These are phyloP conservation scores for Phylloboletellus chloephorus DNA, from an alignment of 1,284 basidiomycete genomes.

Conservation along the genomic window DNA sequence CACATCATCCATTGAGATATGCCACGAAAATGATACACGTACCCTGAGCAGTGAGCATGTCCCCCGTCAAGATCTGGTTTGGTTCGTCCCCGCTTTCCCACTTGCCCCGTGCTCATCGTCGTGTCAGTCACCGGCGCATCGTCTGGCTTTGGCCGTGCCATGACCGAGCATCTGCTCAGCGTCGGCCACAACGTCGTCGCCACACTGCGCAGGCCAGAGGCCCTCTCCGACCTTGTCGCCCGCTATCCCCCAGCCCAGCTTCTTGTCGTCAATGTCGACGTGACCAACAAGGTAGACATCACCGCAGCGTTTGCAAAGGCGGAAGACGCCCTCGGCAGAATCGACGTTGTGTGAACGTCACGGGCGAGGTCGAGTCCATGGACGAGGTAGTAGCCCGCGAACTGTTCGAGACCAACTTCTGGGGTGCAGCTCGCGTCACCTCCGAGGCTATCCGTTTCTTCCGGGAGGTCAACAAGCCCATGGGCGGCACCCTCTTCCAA, in stretches of 20 bases:
- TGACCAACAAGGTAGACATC: slow-evolving; percentile 29
- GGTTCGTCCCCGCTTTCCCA: slow-evolving; percentile 5
- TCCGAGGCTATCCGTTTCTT: slow-evolving; percentile 32
- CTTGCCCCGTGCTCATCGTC: neutral
- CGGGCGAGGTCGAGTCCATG: slow-evolving; percentile 20
- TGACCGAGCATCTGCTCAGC: slow-evolving; percentile 26
- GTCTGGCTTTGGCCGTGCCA: slow-evolving; percentile 26
- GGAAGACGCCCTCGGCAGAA: slow-evolving; percentile 33
- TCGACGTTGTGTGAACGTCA: slow-evolving; percentile 36
- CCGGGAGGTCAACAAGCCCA: slow-evolving; percentile 35
- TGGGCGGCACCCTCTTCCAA: slow-evolving; percentile 33
- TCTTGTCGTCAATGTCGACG: slow-evolving; percentile 38
- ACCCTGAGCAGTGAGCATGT: too few species aligned
- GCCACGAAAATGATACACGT: too few species aligned
- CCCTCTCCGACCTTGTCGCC: slow-evolving; percentile 26
- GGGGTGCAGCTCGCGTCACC: slow-evolving; percentile 30
- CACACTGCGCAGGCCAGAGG: slow-evolving; percentile 29
- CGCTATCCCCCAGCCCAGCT: slow-evolving; percentile 30
- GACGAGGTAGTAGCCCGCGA: slow-evolving; percentile 25
- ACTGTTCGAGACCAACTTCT: slow-evolving; percentile 36
- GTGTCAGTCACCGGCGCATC: slow-evolving; percentile 25
- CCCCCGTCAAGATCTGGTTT: slow-evolving; percentile 20
- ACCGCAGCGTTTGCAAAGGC: slow-evolving; percentile 32
- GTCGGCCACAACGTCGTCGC: slow-evolving; percentile 34
- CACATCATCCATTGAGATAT: too few species aligned